Base-by-base conservation (phyloP, 2,329 filamentous ascomycete genomes). In the Beauveria brongniartii region DNA sequence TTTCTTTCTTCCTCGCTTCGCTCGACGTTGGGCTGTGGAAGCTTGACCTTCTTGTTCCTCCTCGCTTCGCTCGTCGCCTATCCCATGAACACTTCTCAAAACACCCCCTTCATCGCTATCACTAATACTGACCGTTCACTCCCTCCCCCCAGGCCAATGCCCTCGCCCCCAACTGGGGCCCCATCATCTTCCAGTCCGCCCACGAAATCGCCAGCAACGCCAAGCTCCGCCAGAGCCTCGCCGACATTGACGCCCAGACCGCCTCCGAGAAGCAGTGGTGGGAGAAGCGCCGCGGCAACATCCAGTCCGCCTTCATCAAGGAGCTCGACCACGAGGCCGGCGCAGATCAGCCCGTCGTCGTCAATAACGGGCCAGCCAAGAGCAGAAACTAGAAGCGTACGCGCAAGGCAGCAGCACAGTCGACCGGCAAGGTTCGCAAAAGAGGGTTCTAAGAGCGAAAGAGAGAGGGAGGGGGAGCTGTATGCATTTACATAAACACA, bases 101-200 rank as follows among this genome's bases (percentile, higher is more conserved):
- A 16, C 22, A 22, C 22, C 7, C 7, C 2, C 30, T 12, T 10
- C 3, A 10, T 12, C 9, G 30, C 30, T 22, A 34, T 34, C 30
- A 5, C 10, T 4, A 34, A 22, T 14, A 34, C 30, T 34, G 12
- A 34, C 30, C 30, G 5, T 3, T 34, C 2, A 10, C 8, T 12
- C 7, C 20, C n/a, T n/a, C 22, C 22, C 22, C 22, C 22, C 22
- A 97, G 91, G 94, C 95, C 69, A 97, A 97, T 72, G 92, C 90
- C 22, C 89, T 97, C 65, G 82, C 85, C 1, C 88, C 90, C 54
- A 88, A 88, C 73, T 99, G 94, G 94, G 94, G 94, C 64, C 88
- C 94, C 71, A 86, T 84, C 61, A 97, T 99, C 73, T 99, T 99
- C 83, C 94, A 99, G 75, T 92, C 90, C 51, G 94, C 94, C 60